A percentile compares a stretch with the other conserved stretches of the same genome.
Conservation (phyloP, 805 yeast species). For the Saccharomycopsis sp. region DNA sequence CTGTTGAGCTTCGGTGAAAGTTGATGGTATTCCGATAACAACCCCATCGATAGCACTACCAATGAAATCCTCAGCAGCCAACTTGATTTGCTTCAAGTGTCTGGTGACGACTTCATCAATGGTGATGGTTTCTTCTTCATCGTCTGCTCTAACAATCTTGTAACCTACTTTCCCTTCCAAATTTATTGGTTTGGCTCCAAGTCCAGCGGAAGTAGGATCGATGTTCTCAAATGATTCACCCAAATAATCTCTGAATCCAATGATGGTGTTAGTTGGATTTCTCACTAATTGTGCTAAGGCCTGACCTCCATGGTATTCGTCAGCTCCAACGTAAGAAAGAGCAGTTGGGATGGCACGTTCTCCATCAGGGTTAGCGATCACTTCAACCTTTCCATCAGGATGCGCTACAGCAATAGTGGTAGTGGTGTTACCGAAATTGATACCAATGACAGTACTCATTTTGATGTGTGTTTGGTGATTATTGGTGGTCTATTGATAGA, state of each 20-base stretch:
- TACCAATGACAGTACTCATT: slow-evolving; percentile 70
- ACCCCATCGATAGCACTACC: slow-evolving; percentile 77
- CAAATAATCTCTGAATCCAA: slow-evolving; percentile 88
- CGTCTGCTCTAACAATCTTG: slow-evolving; percentile 41
- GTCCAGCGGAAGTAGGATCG: slow-evolving; percentile 55
- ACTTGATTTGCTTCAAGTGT: slow-evolving; percentile 74
- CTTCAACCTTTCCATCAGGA: slow-evolving; percentile 87
- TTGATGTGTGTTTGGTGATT: background rate
- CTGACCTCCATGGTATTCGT: slow-evolving; percentile 96
- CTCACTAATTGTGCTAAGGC: slow-evolving; percentile 89
- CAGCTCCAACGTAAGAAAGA: slow-evolving; percentile 84
- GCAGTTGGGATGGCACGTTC: slow-evolving; percentile 95
- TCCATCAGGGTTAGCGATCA: slow-evolving; percentile 98
- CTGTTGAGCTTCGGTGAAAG: slow-evolving; percentile 71
- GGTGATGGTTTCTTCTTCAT: slow-evolving; percentile 48
- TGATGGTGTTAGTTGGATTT: slow-evolving; percentile 79
- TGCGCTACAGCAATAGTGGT: slow-evolving; percentile 87
- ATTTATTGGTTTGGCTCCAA: slow-evolving; percentile 62
- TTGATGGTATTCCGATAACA: slow-evolving; percentile 87
- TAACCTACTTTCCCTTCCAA: slow-evolving; percentile 66
- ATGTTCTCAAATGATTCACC: slow-evolving; percentile 69
- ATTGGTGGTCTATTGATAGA: background rate
- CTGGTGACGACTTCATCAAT: slow-evolving; percentile 77
- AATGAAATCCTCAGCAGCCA: slow-evolving; percentile 88
- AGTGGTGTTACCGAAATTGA: slow-evolving; percentile 93